Evolutionary conservation across 108 stramenopile genomes (phyloP).

Genomic region (Cyclotella kingstonii): DNA sequence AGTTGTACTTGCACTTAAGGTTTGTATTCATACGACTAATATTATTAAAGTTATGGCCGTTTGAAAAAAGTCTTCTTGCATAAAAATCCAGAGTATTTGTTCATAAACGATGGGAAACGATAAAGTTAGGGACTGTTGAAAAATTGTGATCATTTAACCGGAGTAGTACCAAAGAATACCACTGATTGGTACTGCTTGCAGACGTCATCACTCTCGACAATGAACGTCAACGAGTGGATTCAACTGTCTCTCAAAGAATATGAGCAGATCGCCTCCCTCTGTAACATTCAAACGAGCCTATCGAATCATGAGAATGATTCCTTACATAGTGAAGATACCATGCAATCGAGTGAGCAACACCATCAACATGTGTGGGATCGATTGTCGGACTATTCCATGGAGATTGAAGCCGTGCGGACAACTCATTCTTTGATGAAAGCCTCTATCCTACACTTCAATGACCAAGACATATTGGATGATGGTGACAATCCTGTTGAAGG

Average conservation of each 20-base stretch:
- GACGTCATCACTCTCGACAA: no score
- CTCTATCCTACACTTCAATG: neutral
- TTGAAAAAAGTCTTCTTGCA: no score
- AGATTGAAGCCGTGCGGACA: constrained; percentile 36
- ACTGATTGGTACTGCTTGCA: no score
- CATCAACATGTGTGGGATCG: constrained; percentile 6
- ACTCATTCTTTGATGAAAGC: constrained; percentile 30
- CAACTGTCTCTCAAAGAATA: constrained; percentile 30
- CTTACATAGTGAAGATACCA: neutral
- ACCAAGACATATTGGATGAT: neutral
- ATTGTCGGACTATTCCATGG: constrained; percentile 11
- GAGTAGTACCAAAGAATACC: no score
- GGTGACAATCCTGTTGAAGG: neutral
- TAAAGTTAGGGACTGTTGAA: no score
- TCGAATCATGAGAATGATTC: neutral
- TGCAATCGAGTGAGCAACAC: no score
- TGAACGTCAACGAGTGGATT: constrained; percentile 20
- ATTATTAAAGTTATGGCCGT: no score
- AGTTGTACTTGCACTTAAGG: no score
- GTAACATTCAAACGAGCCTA: constrained; percentile 34
- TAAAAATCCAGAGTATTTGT: no score
- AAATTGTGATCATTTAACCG: no score
- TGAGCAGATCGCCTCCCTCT: constrained; percentile 37
- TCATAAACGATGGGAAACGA: no score
- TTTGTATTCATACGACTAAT: no score